These are phyloP conservation scores for Cladosporium halotolerans DNA, from an alignment of 2,329 filamentous ascomycete genomes.

Conservation along the genomic window DNA sequence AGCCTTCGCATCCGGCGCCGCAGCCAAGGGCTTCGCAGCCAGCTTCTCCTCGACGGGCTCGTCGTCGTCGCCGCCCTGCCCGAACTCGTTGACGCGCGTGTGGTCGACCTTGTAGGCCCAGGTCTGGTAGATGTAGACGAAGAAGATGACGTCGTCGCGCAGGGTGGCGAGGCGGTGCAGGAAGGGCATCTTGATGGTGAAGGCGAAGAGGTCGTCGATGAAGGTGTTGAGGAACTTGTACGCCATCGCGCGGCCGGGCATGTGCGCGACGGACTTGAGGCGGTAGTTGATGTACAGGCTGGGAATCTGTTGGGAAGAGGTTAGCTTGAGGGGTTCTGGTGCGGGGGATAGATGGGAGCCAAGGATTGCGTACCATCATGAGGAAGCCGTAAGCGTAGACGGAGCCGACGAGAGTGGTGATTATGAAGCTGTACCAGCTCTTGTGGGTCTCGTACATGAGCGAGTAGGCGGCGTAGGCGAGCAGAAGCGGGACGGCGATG, in stretches of 20 bases:
- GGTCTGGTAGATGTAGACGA: conserved; percentile 91
- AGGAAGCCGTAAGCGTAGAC: conserved; percentile 98
- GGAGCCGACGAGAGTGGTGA: conserved; percentile 87
- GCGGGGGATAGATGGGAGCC: not conserved
- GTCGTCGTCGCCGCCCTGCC: conserved; percentile 84
- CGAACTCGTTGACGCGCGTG: conserved; percentile 91
- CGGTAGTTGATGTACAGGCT: conserved; percentile 98
- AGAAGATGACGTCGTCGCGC: conserved; percentile 95
- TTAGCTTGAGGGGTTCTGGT: not conserved
- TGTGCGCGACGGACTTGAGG: conserved; percentile 83
- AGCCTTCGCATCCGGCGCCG: conserved; percentile 26
- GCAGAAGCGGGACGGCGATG: conserved; percentile 77
- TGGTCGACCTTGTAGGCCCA: conserved; percentile 92
- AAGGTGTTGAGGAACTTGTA: conserved; percentile 99
- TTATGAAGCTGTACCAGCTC: conserved; percentile 85
- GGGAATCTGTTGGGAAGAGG: conserved; percentile 49
- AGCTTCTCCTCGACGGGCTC: conserved; percentile 55
- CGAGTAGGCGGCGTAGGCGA: conserved; percentile 86
- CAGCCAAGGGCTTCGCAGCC: conserved; percentile 35
- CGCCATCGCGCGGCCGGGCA: conserved; percentile 93
- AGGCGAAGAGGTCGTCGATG: conserved; percentile 96
- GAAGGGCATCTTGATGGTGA: conserved; percentile 98
- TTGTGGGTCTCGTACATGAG: conserved; percentile 92
- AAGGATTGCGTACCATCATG: conserved; percentile 65
- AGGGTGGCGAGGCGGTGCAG: conserved; percentile 88